Evolutionary conservation across 2,329 filamentous ascomycete species (phyloP), one percentile per base, ranked within the genome.

Genomic region (Fusarium proliferatum): DNA sequence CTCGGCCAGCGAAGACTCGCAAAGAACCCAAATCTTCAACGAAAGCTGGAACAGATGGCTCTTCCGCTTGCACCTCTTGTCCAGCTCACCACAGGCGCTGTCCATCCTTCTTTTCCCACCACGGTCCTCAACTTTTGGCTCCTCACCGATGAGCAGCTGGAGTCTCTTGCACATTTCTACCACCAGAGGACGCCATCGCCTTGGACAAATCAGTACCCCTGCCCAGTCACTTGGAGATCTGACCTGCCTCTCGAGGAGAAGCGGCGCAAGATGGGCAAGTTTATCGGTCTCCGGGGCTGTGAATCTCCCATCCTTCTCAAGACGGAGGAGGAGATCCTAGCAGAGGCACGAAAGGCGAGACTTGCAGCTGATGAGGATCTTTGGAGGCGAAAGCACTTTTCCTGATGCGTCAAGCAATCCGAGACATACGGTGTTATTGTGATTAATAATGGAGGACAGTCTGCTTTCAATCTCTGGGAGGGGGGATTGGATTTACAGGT

Each of bases 101-200:
- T 92, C 5, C 92, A 93, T 77, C 88, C 90, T 0, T 80, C 84
- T 62, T 95, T 93, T 80, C 93, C 93, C 3, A 77, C 79, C 26
- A 93, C 89, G 7, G 85, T 94, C 61, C 89, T 95, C 51, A 87
- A 88, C 79, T 94, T 93, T 82, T 93, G 92, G 87, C 89, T 94
- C 38, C 87, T 95, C 42, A 94, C 91, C 21, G 91, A 93, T 80
- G 82, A 82, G 36, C 86, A 95, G 82, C 89, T 94, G 61, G 92
- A 95, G 82, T 84, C 85, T 61, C 86, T 95, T 45, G 92, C 92
- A 6, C 84, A 87, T 73, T 94, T 92, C 82, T 95, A 94, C 84
- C 91, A 93, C 83, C 93, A 95, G 83, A 86, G 86, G 65, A 88
- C 86, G 2, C 89, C 88, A 2, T 84, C 84, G 66, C 78, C 80